Base-by-base conservation (phyloP, 768 basidiomycete genomes). In the Suillus subluteus region DNA sequence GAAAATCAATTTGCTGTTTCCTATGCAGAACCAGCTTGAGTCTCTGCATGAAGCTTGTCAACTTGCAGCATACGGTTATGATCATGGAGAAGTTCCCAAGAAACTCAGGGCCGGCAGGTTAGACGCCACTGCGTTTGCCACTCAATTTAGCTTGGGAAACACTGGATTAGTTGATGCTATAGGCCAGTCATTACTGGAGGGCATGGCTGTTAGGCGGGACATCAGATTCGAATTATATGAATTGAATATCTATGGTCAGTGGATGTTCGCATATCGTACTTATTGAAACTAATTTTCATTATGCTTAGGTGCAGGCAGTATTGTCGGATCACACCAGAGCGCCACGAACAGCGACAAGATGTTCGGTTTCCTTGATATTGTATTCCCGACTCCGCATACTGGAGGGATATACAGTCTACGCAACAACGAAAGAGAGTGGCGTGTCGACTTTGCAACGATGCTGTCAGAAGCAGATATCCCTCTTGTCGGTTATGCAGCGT, bases 351-450 rank as follows among this genome's bases (percentile, higher is more conserved):
- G 74, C 9, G 74, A 76, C 9, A 69, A 70, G 35, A 86, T 86
- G 81, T 82, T 88, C 44, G 86, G 83, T 1, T 86, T 86, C 1
- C 78, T 88, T 11, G 81, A 87, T 1, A 68, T 87, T 41, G 78
- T 83, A n/a, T 79, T 85, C 61, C 86, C 86, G 18, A 82, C 82
- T 1, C 26, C 69, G 0, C 81, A 87, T 67, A 74, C 82, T 64
- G 85, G 85, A 1, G 86, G 85, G 4, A 71, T 73, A 21, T 77
- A 85, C 18, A 62, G 76, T 3, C 73, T 88, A 1, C 78, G 76
- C 13, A 75, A 79, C 41, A 63, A 56, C 11, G 75, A 70, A 16
- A 65, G 73, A 26, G 80, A 81, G 50, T 81, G 77, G 77, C 70
- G 68, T 0, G 77, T 82, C 48, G 82, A 84, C 65, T 80, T 82